Percentiles rank a stretch among this genome's conserved stretches.
Conservation (phyloP, 257 asterid species). For the Ajuga chamaepitys region DNA sequence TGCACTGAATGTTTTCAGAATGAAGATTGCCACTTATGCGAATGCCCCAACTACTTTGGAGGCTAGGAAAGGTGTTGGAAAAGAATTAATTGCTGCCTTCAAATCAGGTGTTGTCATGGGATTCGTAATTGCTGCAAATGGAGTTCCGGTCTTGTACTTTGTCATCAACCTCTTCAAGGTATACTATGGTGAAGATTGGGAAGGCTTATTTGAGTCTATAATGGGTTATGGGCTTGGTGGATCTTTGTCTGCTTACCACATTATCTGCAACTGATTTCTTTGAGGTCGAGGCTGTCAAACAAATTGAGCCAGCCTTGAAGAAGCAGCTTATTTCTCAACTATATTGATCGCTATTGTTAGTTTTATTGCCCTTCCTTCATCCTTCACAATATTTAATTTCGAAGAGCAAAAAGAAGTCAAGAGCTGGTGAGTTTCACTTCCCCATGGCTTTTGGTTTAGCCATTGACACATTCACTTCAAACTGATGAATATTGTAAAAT, state of each 20-base stretch:
- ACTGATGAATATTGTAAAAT: too few species aligned
- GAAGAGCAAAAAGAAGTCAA: slow-evolving; percentile 67
- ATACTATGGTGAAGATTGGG: slow-evolving; percentile 90
- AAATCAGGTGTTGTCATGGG: slow-evolving; percentile 95
- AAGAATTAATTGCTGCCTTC: slow-evolving; percentile 71
- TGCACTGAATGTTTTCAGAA: too few species aligned
- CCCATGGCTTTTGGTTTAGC: background rate
- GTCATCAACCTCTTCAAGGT: slow-evolving; percentile 60
- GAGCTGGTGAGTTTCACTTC: slow-evolving; percentile 44
- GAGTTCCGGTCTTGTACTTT: slow-evolving; percentile 66
- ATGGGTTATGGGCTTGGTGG: slow-evolving; percentile 95
- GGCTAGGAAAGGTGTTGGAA: slow-evolving; percentile 85
- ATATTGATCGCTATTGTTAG: slow-evolving; percentile 48
- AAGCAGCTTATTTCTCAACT: slow-evolving; percentile 69
- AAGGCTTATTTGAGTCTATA: slow-evolving; percentile 76
- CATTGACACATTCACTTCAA: background rate
- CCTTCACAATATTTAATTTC: slow-evolving; percentile 67
- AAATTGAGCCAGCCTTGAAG: slow-evolving; percentile 77
- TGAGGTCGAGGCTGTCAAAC: slow-evolving; percentile 61
- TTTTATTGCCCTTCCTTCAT: slow-evolving; percentile 59
- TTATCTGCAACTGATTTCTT: slow-evolving; percentile 80
- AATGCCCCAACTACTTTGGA: slow-evolving; percentile 84
- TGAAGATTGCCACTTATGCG: slow-evolving; percentile 88
- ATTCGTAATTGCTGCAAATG: slow-evolving; percentile 83
- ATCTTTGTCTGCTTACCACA: slow-evolving; percentile 68